Percentiles rank a stretch among this genome's conserved stretches.
Evolutionary conservation across 495 filamentous ascomycete species (phyloP).

Genomic region (Arthonia radiata): DNA sequence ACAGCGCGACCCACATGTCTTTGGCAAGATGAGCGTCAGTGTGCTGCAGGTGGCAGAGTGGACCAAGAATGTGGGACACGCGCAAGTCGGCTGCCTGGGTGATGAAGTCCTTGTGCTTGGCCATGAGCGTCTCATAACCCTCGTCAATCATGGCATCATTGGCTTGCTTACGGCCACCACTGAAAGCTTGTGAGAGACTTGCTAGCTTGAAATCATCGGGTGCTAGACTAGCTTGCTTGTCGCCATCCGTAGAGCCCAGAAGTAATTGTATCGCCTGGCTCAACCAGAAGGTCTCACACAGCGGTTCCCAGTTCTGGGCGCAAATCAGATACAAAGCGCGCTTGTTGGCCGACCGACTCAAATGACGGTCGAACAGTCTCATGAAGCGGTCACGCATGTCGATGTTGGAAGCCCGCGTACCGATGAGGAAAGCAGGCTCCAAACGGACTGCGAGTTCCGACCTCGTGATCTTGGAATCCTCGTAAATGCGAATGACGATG

Average conservation of each 20-base stretch:
- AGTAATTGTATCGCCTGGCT: slow-evolving; percentile 80
- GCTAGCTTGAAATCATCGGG: slow-evolving; percentile 60
- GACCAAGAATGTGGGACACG: slow-evolving; percentile 67
- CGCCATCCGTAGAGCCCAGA: slow-evolving; percentile 74
- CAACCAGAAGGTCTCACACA: slow-evolving; percentile 88
- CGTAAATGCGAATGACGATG: slow-evolving; percentile 89
- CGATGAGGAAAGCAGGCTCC: slow-evolving; percentile 94
- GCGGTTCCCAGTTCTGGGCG: slow-evolving; percentile 92
- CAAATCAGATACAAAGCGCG: slow-evolving; percentile 68
- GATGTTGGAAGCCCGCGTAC: slow-evolving; percentile 77
- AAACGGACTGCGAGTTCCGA: slow-evolving; percentile 89
- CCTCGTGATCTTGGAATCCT: slow-evolving; percentile 79
- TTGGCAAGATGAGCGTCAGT: slow-evolving; percentile 55
- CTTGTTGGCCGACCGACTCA: slow-evolving; percentile 65
- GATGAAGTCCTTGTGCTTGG: slow-evolving; percentile 56
- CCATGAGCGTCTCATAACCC: slow-evolving; percentile 56
- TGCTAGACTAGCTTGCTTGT: slow-evolving; percentile 46
- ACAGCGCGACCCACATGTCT: slow-evolving; percentile 71
- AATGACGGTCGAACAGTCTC: slow-evolving; percentile 73
- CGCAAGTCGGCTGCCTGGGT: slow-evolving; percentile 60
- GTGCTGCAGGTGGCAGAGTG: slow-evolving; percentile 85
- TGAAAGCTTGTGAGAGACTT: slow-evolving; percentile 42
- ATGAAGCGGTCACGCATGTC: slow-evolving; percentile 95
- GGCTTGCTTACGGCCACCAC: slow-evolving; percentile 40
- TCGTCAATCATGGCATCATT: slow-evolving; percentile 62